These are phyloP conservation scores for Planoprotostelium fungivorum DNA, from an alignment of 78 protist genomes.

Conservation along the genomic window DNA sequence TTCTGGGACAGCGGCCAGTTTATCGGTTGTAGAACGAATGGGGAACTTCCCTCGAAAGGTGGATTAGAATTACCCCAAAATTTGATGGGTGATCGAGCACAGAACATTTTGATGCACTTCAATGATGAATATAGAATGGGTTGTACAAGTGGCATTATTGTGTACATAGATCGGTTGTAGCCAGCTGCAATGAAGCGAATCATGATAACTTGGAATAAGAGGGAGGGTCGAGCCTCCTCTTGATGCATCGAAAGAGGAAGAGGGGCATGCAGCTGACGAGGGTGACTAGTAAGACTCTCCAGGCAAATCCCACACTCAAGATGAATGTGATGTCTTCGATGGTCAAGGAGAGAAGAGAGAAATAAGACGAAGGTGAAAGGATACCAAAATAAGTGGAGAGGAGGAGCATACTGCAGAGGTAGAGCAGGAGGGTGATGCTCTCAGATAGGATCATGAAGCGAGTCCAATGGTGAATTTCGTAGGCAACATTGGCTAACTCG, in stretches of 20 bases:
- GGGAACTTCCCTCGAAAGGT: no score
- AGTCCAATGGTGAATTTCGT: slow-evolving; percentile 81
- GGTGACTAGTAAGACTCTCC: slow-evolving; percentile 70
- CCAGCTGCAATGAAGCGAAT: no score
- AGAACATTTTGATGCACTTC: no score
- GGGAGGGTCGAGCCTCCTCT: slow-evolving; percentile 59
- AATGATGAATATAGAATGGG: no score
- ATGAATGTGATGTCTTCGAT: slow-evolving; percentile 62
- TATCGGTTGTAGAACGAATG: no score
- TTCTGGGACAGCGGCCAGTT: no score
- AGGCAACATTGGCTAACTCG: slow-evolving; percentile 87
- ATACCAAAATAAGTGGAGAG: slow-evolving; percentile 60
- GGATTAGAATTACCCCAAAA: no score
- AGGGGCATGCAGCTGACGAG: slow-evolving; percentile 66
- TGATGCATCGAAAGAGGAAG: slow-evolving; percentile 39
- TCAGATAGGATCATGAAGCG: slow-evolving; percentile 53
- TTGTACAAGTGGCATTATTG: no score
- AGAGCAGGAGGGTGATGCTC: slow-evolving; percentile 42
- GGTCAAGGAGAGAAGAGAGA: background rate
- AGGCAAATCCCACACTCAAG: slow-evolving; percentile 58
- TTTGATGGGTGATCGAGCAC: no score
- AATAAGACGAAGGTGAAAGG: background rate
- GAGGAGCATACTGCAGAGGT: slow-evolving; percentile 60
- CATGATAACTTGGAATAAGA: slow-evolving; percentile 45
- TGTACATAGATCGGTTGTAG: no score